Evolutionary conservation across 257 asterid species (phyloP).

Genomic region (Ophiorrhiza pumila): DNA sequence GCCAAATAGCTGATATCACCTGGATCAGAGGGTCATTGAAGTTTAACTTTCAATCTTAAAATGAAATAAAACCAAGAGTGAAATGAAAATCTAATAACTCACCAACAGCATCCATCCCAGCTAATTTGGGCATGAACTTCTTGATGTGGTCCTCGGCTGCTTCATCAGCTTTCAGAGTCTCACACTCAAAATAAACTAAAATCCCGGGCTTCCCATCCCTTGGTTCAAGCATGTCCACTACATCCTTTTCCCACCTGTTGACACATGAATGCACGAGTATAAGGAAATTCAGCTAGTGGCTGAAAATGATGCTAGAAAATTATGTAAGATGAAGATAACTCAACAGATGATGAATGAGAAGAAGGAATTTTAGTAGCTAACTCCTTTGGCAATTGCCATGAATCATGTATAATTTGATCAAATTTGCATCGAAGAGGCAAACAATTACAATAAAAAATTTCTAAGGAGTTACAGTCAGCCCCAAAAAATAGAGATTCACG

Average conservation of each 20-base stretch:
- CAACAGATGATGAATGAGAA: not conserved
- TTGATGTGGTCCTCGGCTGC: constrained; percentile 89
- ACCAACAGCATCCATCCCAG: constrained; percentile 93
- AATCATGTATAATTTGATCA: not conserved
- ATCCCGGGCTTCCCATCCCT: constrained; percentile 49
- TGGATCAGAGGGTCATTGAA: not conserved
- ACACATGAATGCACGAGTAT: constrained; percentile 13
- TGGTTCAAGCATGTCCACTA: constrained; percentile 78
- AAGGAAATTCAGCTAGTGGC: constrained; percentile 7
- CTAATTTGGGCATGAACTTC: constrained; percentile 91
- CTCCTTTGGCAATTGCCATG: too few relatives aligned
- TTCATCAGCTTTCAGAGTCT: constrained; percentile 81
- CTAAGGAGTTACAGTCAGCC: not conserved
- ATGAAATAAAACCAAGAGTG: not conserved
- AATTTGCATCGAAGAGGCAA: not conserved
- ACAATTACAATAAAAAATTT: not conserved
- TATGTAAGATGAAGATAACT: not conserved
- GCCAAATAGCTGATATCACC: not conserved
- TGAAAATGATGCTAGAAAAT: too few relatives aligned
- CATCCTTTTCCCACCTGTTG: constrained; percentile 91
- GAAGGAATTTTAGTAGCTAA: not conserved
- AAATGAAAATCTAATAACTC: constrained; percentile 25
- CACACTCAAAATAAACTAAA: constrained; percentile 78
- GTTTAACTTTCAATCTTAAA: not conserved
- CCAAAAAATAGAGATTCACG: not conserved